phyloP scores from a whole-genome alignment of 371 early-diverging fungal species.

The Mucor circinelloides region DNA sequence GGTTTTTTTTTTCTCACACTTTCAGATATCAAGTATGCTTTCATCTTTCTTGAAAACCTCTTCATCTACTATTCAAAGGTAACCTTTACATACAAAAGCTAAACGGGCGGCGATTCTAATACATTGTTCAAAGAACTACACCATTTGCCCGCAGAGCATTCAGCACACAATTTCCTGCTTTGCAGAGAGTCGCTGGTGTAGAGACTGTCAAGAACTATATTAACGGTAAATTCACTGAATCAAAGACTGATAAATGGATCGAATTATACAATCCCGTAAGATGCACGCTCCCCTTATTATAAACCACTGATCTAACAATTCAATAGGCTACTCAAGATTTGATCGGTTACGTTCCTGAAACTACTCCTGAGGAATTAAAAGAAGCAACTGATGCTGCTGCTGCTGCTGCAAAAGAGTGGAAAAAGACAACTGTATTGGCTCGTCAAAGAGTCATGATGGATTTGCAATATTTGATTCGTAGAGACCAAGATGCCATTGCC shows the following conservation, averaged over 20 bases:
- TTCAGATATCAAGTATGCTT: constrained; percentile 4
- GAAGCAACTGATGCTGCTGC: constrained; percentile 79
- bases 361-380: constrained; percentile 84
- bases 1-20: constrained; percentile 5
- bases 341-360: constrained; percentile 87
- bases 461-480: constrained; percentile 84
- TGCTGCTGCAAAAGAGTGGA: constrained; percentile 89
- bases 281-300: background rate
- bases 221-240: constrained; percentile 93
- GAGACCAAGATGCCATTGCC: constrained; percentile 85
- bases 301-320: background rate
- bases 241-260: constrained; percentile 86
- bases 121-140: constrained; percentile 2
- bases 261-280: constrained; percentile 90
- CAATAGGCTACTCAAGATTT: constrained; percentile 91
- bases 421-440: constrained; percentile 79
- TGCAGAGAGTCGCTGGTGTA: constrained; percentile 43
- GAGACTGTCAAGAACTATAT: constrained; percentile 79
- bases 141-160: constrained; percentile 35
- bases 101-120: background rate
- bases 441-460: constrained; percentile 94
- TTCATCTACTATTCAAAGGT: constrained; percentile 19
- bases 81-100: constrained; percentile 6
- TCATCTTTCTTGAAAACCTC: constrained; percentile 11
- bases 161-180: constrained; percentile 42